Percentiles rank a stretch among this genome's conserved stretches.
Conservation (phyloP, 2,329 filamentous ascomycete species). For the Paraphoma sp. region DNA sequence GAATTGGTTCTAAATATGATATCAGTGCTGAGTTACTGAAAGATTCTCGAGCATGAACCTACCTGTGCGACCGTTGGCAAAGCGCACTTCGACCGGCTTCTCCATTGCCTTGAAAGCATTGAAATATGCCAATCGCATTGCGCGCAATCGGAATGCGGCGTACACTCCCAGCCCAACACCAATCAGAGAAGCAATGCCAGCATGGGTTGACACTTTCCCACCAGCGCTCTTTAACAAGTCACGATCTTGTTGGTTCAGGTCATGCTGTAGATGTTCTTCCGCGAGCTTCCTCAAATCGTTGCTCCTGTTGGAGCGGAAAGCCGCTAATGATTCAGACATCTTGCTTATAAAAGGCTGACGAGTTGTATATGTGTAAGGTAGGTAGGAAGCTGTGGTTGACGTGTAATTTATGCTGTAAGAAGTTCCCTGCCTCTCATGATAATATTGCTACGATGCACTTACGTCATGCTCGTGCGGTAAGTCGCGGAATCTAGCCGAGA, state of each 20-base stretch:
- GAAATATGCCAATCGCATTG: conserved; percentile 65
- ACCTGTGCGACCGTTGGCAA: conserved; percentile 67
- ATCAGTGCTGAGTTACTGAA: no score
- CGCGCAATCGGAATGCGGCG: conserved; percentile 62
- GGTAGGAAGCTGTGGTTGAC: no score
- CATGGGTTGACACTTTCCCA: conserved; percentile 60
- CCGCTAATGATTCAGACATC: conserved; percentile 40
- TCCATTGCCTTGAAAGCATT: conserved; percentile 66
- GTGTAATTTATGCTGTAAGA: no score
- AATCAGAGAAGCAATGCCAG: conserved; percentile 64
- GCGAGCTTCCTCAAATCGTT: conserved; percentile 37
- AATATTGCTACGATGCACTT: not conserved
- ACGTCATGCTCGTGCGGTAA: conserved; percentile 15
- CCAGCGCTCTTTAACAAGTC: conserved; percentile 64
- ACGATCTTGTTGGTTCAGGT: conserved; percentile 64
- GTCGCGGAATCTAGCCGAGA: conserved; percentile 12
- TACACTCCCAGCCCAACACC: conserved; percentile 65
- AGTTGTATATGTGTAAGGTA: no score
- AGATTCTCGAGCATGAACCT: not conserved
- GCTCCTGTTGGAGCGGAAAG: conserved; percentile 36
- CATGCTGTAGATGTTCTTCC: conserved; percentile 43
- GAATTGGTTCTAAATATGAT: conserved; percentile 59
- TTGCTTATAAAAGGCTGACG: not conserved
- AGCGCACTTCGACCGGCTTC: conserved; percentile 67
- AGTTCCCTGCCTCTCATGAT: not conserved